A percentile compares a stretch with the other conserved stretches of the same genome.
Conservation (phyloP, 805 yeast species). For the Spathaspora sp. region DNA sequence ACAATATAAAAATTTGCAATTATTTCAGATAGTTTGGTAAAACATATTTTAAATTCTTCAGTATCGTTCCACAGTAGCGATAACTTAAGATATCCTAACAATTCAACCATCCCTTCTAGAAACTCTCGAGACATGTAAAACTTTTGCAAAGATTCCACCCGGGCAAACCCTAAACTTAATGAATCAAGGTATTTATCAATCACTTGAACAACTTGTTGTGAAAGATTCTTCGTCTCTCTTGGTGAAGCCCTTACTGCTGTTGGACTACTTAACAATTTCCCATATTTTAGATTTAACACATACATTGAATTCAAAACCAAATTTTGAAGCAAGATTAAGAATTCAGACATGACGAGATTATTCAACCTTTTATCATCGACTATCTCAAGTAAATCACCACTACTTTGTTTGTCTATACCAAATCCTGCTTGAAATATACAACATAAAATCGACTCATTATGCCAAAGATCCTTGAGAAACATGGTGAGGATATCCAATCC, state of each 20-base stretch:
- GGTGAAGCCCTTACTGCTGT: conserved; percentile 21
- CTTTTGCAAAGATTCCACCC: conserved; percentile 15
- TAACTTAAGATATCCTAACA: conserved; percentile 30
- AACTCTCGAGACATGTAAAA: conserved; percentile 28
- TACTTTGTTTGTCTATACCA: conserved; percentile 30
- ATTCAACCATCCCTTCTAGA: conserved; percentile 37
- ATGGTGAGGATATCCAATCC: conserved; percentile 50
- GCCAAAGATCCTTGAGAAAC: conserved; percentile 46
- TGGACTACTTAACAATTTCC: conserved; percentile 31
- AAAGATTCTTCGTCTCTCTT: conserved; percentile 17
- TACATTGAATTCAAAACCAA: conserved; percentile 30
- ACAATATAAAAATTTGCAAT: conserved; percentile 36
- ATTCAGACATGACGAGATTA: conserved; percentile 42
- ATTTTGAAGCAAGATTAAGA: conserved; percentile 33
- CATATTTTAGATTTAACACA: conserved; percentile 23
- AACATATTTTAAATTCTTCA: conserved; percentile 9
- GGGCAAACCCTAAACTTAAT: conserved; percentile 26
- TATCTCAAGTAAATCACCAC: conserved; percentile 7
- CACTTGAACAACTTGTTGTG: conserved; percentile 32
- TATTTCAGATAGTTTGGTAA: conserved; percentile 25
- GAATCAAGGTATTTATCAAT: conserved; percentile 30
- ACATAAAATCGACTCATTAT: conserved; percentile 40
- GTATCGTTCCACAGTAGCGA: conserved; percentile 20
- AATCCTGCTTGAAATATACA: conserved; percentile 43
- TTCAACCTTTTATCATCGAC: conserved; percentile 8